Evolutionary conservation across 2,329 filamentous ascomycete genomes (phyloP).

Genomic region (Phyllosticta citriasiana): DNA sequence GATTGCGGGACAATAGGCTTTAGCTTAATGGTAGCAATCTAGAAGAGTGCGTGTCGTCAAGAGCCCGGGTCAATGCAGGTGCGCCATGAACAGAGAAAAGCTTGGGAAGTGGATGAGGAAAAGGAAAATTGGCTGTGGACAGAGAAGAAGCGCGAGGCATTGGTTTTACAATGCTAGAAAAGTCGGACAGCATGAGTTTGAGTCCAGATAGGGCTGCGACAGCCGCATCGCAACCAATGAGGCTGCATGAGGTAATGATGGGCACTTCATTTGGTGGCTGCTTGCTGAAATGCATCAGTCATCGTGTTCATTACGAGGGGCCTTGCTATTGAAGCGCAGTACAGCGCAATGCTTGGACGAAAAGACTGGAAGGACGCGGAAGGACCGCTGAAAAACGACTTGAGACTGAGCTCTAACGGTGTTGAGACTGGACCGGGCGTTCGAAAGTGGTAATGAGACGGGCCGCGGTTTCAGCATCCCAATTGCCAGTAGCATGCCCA

Average conservation of each 20-base stretch:
- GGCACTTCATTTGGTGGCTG: neutral
- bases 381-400: neutral
- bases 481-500: neutral
- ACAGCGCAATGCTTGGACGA: neutral
- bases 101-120: neutral
- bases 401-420: conserved; percentile 7
- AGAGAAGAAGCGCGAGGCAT: neutral
- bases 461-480: neutral
- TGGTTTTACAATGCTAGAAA: neutral
- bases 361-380: neutral
- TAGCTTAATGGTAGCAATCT: neutral
- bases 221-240: neutral
- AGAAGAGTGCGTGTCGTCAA: neutral
- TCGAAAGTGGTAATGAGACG: neutral
- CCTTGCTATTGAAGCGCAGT: neutral
- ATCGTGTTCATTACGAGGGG: neutral
- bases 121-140: neutral
- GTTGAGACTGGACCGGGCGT: neutral
- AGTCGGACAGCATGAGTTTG: neutral
- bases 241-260: neutral
- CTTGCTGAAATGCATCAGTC: neutral
- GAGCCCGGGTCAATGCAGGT: neutral
- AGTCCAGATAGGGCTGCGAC: neutral
- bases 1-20: neutral
- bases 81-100: neutral